Evolutionary conservation across 345 rosid genomes (phyloP), one percentile per base, ranked within the genome.

Genomic region (Salix dunnii): DNA sequence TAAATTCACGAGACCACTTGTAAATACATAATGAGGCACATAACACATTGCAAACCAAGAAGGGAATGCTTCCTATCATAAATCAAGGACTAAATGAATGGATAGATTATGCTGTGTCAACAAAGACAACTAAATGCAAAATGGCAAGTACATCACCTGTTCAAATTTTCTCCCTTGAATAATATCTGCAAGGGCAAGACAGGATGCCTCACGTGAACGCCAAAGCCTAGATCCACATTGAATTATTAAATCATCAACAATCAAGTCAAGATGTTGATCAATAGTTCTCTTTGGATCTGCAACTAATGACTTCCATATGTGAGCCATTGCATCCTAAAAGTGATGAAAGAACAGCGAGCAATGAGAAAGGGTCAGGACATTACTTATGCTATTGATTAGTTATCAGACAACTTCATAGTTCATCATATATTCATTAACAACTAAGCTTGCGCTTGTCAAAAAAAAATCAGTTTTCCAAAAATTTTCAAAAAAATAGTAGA

Each of bases 181-280:
- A 74, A 95, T 88, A 89, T 95, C 99, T 76, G 97, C 92, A 84
- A 95, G 91, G 72, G 97, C 97, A 73, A 88, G 91, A 89, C 97
- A 91, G 23, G 97, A 90, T 81, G 97, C 99, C 85, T 95, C 99
- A 76, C 96, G 94, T 13, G 97, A 90, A 72, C 97, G 97, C 96
- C 97, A 93, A 75, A 93, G 97, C 87, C 97, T 87, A 81, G 97
- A 86, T 79, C 96, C 97, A 82, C 93, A 85, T 85, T 95, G 99
- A 30, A 64, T 80, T 73, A 90, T 66, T 75, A 95, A 85, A 87
- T 95, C 99, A 82, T 93, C 94, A 53, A 93, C 71, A 80, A 95
- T 95, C 61, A 86, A 84, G 81, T 91, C 94, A 80, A 95, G 82
- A 79, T 93, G 86, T 71, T 91, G 93, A 86, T 95, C 97, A 78